phyloP scores from a whole-genome alignment of 2,329 filamentous ascomycete species.

The Sporothrix brunneoviolacea region DNA sequence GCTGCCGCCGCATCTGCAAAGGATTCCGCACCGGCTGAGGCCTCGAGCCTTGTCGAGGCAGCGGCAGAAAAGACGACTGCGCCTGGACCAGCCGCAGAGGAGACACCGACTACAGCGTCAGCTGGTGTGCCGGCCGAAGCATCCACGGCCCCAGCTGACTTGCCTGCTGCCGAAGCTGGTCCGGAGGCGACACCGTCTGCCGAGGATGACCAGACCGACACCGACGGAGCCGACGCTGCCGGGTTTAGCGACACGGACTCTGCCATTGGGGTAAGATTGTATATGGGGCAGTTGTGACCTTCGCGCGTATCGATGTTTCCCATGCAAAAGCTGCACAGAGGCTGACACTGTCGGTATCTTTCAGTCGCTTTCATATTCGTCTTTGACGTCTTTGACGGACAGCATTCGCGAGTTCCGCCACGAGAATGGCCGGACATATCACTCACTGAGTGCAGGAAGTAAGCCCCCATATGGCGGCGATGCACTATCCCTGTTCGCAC shows the following conservation, averaged over 20 bases:
- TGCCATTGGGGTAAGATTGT: slow-evolving; percentile 7
- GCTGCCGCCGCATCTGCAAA: slow-evolving; percentile 7
- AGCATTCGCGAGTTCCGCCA: slow-evolving; percentile 16
- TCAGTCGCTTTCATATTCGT: slow-evolving; percentile 5
- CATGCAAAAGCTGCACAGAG: no score
- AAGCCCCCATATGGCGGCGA: background rate
- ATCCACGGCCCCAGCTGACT: background rate
- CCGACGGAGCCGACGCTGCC: background rate
- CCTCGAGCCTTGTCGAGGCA: background rate
- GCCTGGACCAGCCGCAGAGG: background rate
- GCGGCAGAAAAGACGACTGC: background rate
- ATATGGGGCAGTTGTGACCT: background rate
- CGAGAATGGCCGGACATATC: slow-evolving; percentile 16
- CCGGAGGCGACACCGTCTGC: background rate
- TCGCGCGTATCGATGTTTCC: no score
- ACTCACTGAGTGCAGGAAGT: slow-evolving; percentile 16
- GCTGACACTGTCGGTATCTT: background rate
- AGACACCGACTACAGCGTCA: background rate
- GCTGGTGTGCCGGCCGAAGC: background rate
- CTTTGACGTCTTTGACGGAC: slow-evolving; percentile 12
- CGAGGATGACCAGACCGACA: background rate
- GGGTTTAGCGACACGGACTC: slow-evolving; percentile 12
- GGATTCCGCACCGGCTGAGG: background rate
- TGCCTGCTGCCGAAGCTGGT: background rate
- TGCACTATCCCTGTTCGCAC: background rate